phyloP scores from a whole-genome alignment of 176 grass and related monocot genomes.

The Carex scoparia region DNA sequence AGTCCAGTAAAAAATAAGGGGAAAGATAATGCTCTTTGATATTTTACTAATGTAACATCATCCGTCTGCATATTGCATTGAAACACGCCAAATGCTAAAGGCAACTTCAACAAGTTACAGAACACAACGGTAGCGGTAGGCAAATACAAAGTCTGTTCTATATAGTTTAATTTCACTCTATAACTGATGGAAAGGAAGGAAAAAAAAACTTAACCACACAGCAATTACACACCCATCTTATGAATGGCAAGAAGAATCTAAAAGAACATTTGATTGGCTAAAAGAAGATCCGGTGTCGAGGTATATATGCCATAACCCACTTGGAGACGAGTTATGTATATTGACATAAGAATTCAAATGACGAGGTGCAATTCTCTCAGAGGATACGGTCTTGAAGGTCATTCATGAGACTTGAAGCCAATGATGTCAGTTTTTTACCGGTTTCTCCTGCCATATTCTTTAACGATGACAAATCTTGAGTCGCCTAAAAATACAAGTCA shows the following conservation, averaged over 20 bases:
- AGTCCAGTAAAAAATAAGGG: not conserved
- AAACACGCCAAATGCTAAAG: not conserved
- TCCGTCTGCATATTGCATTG: not conserved
- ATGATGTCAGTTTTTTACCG: slow-evolving; percentile 69
- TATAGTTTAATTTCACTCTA: slow-evolving; percentile 26
- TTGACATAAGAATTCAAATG: slow-evolving; percentile 10
- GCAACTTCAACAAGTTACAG: not conserved
- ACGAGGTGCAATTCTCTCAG: slow-evolving; percentile 25
- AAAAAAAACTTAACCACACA: slow-evolving; percentile 8
- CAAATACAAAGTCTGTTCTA: slow-evolving; percentile 18
- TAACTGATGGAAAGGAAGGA: not conserved
- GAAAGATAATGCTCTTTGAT: not conserved
- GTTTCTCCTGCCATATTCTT: slow-evolving; percentile 94
- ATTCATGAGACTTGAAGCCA: slow-evolving; percentile 79
- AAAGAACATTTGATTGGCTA: slow-evolving; percentile 17
- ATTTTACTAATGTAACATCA: not conserved
- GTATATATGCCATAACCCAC: not conserved
- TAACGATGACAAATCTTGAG: slow-evolving; percentile 86
- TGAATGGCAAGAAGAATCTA: slow-evolving; percentile 12
- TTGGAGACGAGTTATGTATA: slow-evolving; percentile 1
- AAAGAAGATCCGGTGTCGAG: not conserved
- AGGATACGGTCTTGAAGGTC: slow-evolving; percentile 87
- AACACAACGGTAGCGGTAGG: not conserved
- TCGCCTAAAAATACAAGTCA: slow-evolving; percentile 41
- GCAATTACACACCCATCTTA: not conserved